A percentile compares a stretch with the other conserved stretches of the same genome.
Evolutionary conservation across 2,329 filamentous ascomycete species (phyloP).

Genomic region (Fusarium odoratissimum): DNA sequence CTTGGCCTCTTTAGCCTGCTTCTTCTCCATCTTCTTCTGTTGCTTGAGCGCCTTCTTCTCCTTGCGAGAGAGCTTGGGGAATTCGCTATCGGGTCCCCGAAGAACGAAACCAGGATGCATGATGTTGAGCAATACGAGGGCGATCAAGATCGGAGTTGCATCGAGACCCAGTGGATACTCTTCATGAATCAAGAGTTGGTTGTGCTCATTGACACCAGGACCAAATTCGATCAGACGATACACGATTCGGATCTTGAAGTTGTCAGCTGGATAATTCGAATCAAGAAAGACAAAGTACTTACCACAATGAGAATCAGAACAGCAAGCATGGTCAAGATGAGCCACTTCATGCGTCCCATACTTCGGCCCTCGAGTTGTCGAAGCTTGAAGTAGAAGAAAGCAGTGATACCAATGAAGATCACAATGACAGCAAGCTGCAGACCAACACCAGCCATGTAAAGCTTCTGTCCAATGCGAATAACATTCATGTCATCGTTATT

Average conservation of each 20-base stretch:
- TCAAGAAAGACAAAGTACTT: conserved; percentile 21
- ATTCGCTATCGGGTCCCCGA: conserved; percentile 58
- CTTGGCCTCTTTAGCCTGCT: conserved; percentile 37
- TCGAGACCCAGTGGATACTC: conserved; percentile 64
- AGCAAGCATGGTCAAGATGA: conserved; percentile 50
- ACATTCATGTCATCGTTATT: conserved; percentile 38
- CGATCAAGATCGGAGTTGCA: conserved; percentile 67
- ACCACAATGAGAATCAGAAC: conserved; percentile 53
- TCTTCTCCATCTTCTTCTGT: conserved; percentile 50
- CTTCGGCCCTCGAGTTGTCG: conserved; percentile 34
- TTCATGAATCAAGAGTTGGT: conserved; percentile 62
- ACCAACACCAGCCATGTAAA: conserved; percentile 55
- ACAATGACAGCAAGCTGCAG: conserved; percentile 53
- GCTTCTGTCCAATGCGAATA: conserved; percentile 50
- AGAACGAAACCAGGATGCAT: conserved; percentile 62
- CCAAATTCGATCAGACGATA: conserved; percentile 70
- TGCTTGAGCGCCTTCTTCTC: conserved; percentile 58
- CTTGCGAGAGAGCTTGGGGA: conserved; percentile 54
- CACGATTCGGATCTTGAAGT: conserved; percentile 63
- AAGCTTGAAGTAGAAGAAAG: conserved; percentile 50
- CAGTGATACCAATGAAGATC: conserved; percentile 52
- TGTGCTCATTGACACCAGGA: conserved; percentile 55
- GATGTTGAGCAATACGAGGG: conserved; percentile 54
- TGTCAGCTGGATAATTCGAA: conserved; percentile 6
- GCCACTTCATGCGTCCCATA: conserved; percentile 48